These are phyloP conservation scores for Rhynchospora pubera DNA, from an alignment of 176 grass and related monocot species.

Conservation along the genomic window DNA sequence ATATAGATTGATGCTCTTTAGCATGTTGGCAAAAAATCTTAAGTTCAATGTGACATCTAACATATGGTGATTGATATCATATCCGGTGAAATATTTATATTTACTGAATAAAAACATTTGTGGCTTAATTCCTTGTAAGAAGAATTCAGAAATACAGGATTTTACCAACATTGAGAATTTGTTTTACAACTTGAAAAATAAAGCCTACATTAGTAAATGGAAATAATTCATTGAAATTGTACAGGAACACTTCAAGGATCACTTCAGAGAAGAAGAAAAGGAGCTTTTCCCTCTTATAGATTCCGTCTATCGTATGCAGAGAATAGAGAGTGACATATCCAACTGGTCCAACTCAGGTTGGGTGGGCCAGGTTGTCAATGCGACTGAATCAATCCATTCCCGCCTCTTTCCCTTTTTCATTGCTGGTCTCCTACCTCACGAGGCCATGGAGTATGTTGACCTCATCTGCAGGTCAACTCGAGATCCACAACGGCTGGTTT, in stretches of 20 bases:
- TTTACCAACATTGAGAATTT: background rate
- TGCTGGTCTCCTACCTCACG: conserved; percentile 75
- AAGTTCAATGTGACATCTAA: background rate
- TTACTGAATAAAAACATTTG: too few relatives aligned
- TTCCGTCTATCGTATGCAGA: conserved; percentile 43
- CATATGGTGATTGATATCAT: background rate
- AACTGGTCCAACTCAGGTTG: conserved; percentile 47
- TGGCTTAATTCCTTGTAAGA: background rate
- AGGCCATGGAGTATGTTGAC: conserved; percentile 80
- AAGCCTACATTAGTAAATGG: background rate
- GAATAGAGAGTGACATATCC: conserved; percentile 46
- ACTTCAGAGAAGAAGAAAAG: conserved; percentile 90
- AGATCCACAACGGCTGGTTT: conserved; percentile 42
- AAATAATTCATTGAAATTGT: conserved; percentile 10
- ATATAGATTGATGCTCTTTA: background rate
- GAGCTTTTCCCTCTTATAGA: conserved; percentile 66
- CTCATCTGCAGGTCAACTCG: conserved; percentile 48
- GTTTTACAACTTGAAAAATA: background rate
- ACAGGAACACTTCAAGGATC: conserved; percentile 77
- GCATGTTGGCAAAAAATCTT: background rate
- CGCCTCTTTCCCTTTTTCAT: conserved; percentile 89
- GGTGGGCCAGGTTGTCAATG: conserved; percentile 38
- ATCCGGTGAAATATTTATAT: background rate
- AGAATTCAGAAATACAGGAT: background rate
- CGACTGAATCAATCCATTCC: conserved; percentile 79